Conservation (phyloP, 106 monocot species). For the Apostasia ramifera region DNA sequence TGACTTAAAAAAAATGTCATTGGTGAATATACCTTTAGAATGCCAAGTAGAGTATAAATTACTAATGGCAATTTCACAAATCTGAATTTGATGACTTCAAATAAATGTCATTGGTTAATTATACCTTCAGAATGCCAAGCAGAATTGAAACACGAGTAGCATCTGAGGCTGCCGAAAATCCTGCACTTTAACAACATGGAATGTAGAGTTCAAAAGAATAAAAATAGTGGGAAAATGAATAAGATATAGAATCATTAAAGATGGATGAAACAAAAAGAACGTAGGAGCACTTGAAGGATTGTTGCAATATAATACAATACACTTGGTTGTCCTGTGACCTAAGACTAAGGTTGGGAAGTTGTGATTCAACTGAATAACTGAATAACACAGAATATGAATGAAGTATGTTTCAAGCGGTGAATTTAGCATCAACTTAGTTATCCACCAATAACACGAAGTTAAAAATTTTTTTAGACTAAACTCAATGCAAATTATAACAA, state of each 20-base stretch:
- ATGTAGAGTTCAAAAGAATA: background rate
- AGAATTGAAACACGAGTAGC: conserved; percentile 88
- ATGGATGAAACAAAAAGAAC: background rate
- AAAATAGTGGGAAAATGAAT: background rate
- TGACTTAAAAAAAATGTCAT: too few species aligned
- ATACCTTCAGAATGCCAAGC: conserved; percentile 83
- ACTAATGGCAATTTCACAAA: too few species aligned
- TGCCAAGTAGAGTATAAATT: conserved; percentile 50
- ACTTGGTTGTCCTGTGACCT: conserved; percentile 97
- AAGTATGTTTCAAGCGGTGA: too few species aligned
- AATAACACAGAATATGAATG: background rate
- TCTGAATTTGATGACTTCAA: background rate
- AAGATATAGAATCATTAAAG: background rate
- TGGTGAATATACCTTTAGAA: conserved; percentile 90
- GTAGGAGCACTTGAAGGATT: conserved; percentile 65
- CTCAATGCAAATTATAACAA: too few species aligned
- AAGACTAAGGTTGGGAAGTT: background rate
- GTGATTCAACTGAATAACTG: background rate
- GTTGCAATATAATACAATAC: conserved; percentile 96
- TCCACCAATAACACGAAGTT: too few species aligned
- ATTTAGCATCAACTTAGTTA: too few species aligned
- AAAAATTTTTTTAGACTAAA: too few species aligned
- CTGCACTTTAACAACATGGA: conserved; percentile 63
- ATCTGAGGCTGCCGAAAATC: conserved; percentile 96
- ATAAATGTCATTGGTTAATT: background rate